Percentiles rank a stretch among this genome's conserved stretches.
Conservation (phyloP, 177 flowering plant genomes). For the Vitis hybrid region DNA sequence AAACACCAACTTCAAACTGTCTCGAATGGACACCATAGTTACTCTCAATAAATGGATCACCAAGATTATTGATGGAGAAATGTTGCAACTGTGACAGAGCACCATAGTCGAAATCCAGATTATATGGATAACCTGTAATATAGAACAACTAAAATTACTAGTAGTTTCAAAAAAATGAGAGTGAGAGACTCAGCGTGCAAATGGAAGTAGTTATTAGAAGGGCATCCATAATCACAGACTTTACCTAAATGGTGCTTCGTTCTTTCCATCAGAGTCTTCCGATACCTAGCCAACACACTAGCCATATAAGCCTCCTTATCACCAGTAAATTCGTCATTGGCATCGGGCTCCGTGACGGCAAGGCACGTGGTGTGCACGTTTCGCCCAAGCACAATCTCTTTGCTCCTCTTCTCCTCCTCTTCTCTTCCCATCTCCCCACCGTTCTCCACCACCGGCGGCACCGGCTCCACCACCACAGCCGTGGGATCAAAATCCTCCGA, state of each 20-base stretch:
- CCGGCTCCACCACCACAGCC: conserved; percentile 40
- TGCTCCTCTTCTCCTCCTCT: conserved; percentile 1
- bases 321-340: conserved; percentile 84
- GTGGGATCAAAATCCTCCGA: conserved; percentile 45
- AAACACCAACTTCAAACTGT: conserved; percentile 95
- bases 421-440: conserved; percentile 6
- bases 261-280: conserved; percentile 63
- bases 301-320: conserved; percentile 97
- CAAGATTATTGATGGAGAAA: conserved; percentile 96
- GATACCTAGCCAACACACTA: conserved; percentile 77
- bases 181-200: too few relatives aligned
- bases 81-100: conserved; percentile 89
- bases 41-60: conserved; percentile 98
- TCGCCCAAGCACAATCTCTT: conserved; percentile 75
- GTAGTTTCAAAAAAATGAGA: too few relatives aligned
- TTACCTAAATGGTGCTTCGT: conserved; percentile 90
- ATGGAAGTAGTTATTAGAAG: neutral
- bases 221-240: neutral
- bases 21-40: conserved; percentile 98
- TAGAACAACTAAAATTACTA: neutral
- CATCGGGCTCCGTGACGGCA: conserved; percentile 83
- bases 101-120: conserved; percentile 96
- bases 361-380: conserved; percentile 80
- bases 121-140: conserved; percentile 87
- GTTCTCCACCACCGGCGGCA: conserved; percentile 34